Evolutionary conservation across 2,329 filamentous ascomycete species (phyloP), one percentile per base, ranked within the genome.

Genomic region (Microcera coccophila): DNA sequence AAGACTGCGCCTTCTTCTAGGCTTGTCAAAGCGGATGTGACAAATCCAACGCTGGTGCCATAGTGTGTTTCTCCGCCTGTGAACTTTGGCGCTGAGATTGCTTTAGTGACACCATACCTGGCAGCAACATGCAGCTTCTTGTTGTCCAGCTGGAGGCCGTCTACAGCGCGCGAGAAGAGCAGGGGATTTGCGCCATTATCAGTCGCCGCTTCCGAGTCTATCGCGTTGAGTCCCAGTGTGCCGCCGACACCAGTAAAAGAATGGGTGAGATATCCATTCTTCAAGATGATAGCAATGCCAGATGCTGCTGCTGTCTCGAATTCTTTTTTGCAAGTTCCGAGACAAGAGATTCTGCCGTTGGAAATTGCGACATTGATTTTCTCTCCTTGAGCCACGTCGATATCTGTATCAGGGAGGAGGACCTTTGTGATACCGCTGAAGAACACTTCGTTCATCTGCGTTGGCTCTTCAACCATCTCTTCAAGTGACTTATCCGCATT

Each of bases 231-330:
- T 1, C 83, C 83, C 1, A 87, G 63, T 2, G 67, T 67, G 4
- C 79, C 76, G 1, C 76, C 81, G 21, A 84, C 78, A 2, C 76
- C 78, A 3, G 78, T 82, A 47, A 85, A 74, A 1, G 79, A 70
- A 5, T 74, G 69, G 5, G 76, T 75, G n/a, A 85, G 55, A 53
- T 84, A 72, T 1, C 82, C 83, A 49, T 85, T 72, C 16, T 69
- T 54, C 5, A 86, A 69, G 5, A 65, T 41, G 19, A 85, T 60
- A 2, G 68, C 57, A 42, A 59, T 56, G 4, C 63, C 63, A 3
- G 61, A 51, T 2, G 56, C 50, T 4, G 58, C 48, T 3, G 72
- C 68, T 0, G 62, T 57, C 4, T 62, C 51, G 3, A 77, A 53
- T 44, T 80, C 72, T 1, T 58, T 46, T 1, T 56, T 44, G 58